phyloP scores from a whole-genome alignment of 345 rosid genomes.

The Raphanus sativus region DNA sequence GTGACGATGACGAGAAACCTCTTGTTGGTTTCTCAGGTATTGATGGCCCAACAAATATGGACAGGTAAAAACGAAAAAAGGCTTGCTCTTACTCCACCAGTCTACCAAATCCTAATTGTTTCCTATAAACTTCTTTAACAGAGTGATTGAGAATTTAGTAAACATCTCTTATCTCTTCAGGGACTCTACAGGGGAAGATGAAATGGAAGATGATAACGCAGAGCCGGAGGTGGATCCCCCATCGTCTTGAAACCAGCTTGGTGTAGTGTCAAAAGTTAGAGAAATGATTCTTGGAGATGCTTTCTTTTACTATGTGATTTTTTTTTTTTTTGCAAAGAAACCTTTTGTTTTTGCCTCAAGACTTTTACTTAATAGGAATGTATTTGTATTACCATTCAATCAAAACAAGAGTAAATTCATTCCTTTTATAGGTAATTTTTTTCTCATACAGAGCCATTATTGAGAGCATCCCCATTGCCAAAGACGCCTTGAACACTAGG shows the following conservation, averaged over 20 bases:
- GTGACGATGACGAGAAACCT: conserved; percentile 66
- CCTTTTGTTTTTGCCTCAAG: background rate
- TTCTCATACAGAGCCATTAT: background rate
- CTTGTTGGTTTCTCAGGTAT: conserved; percentile 39
- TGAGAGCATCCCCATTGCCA: conserved; percentile 21
- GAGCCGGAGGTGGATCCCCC: conserved; percentile 39
- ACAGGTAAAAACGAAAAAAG: conserved; percentile 33
- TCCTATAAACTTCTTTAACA: conserved; percentile 1
- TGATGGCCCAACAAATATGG: conserved; percentile 36
- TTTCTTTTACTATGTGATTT: background rate
- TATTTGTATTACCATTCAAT: conserved; percentile 3
- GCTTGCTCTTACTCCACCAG: background rate
- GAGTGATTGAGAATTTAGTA: background rate
- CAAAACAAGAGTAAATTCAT: background rate
- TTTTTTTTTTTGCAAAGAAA: background rate
- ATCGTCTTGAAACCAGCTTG: conserved; percentile 32
- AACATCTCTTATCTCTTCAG: conserved; percentile 7
- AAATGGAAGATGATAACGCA: conserved; percentile 46
- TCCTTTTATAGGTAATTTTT: background rate
- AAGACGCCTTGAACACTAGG: conserved; percentile 57
- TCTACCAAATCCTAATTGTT: conserved; percentile 4
- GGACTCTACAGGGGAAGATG: conserved; percentile 43
- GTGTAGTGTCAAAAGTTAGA: background rate
- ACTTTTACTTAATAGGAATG: background rate
- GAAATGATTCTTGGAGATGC: conserved; percentile 18